A percentile compares a stretch with the other conserved stretches of the same genome.
Evolutionary conservation across 2,329 filamentous ascomycete genomes (phyloP).

Genomic region (Lomentospora prolificans): DNA sequence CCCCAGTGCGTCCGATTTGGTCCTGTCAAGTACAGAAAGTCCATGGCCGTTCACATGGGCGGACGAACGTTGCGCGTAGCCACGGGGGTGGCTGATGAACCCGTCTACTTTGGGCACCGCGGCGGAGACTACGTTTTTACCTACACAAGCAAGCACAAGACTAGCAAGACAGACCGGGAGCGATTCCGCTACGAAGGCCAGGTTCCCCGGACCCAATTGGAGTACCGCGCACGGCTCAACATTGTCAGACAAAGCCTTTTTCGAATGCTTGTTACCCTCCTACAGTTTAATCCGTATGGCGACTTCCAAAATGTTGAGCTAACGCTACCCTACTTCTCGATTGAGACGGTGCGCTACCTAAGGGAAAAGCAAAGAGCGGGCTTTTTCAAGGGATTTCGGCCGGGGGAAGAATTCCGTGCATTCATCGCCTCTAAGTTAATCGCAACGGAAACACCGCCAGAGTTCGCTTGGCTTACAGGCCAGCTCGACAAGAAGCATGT

Average conservation of each 20-base stretch:
- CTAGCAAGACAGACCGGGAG: background rate
- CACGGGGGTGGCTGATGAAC: background rate
- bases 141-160: constrained; percentile 6
- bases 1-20: background rate
- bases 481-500: background rate
- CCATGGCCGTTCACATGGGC: background rate
- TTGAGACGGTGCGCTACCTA: background rate
- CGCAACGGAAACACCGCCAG: background rate
- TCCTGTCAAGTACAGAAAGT: background rate
- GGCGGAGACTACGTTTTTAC: constrained; percentile 20
- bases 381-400: background rate
- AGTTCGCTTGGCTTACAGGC: background rate
- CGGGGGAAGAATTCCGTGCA: background rate
- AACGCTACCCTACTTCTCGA: no score
- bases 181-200: constrained; percentile 15
- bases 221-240: constrained; percentile 14
- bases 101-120: constrained; percentile 15
- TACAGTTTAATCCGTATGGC: constrained; percentile 9
- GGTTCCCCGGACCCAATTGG: constrained; percentile 14
- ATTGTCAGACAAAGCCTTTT: constrained; percentile 10
- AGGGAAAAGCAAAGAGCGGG: background rate
- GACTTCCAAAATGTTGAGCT: background rate
- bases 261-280: constrained; percentile 11
- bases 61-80: background rate
- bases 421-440: background rate